Evolutionary conservation across 2,329 filamentous ascomycete genomes (phyloP), one percentile per base, ranked within the genome.

Genomic region (Reticulascus tulasneorum): DNA sequence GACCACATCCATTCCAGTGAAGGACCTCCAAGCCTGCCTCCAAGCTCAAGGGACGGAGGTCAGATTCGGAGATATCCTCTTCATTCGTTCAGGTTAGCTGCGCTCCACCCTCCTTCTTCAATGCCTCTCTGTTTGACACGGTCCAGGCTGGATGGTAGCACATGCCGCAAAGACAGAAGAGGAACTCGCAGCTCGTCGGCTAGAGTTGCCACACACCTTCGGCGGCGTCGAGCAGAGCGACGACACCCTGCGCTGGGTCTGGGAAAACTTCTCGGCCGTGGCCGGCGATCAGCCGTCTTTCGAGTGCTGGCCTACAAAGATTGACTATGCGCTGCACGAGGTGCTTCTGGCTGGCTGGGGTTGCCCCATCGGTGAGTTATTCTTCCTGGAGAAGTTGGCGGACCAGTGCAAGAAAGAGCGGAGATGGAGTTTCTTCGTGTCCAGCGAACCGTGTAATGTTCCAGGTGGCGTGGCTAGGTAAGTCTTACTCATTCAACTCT

Each of bases 191-290:
- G 16, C 19, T 29, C 35, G 35, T 21, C 41, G 35, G 23, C 12
- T 19, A 17, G 22, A 26, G 24, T 6, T 12, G 8, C 41, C 41
- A 11, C 44, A 45, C n/a, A 30, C 30, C 23, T 45, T 45, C 27
- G 26, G 38, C 36, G 75, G 73, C 1, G 58, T 77, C 3, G 63
- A 73, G 32, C 67, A 68, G 1, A 66, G 64, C 3, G 58, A 67
- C 12, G 63, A 62, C 6, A 68, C 66, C 7, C 59, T 77, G 11
- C 61, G 65, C 23, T 81, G 76, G 75, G 57, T 79, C 13, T 80
- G 75, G 74, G 68, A 78, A 35, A 63, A 69, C 11, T 77, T 81
- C 45, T 59, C 73, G 0, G 77, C 76, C 2, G 66, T 79, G 0
- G 77, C 68, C 0, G 73, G 75, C 3, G 77, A 82, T 39, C 65